A percentile compares a stretch with the other conserved stretches of the same genome.
These are phyloP conservation scores for Globisporangium solare DNA, from an alignment of 352 stramenopile genomes.

Conservation along the genomic window DNA sequence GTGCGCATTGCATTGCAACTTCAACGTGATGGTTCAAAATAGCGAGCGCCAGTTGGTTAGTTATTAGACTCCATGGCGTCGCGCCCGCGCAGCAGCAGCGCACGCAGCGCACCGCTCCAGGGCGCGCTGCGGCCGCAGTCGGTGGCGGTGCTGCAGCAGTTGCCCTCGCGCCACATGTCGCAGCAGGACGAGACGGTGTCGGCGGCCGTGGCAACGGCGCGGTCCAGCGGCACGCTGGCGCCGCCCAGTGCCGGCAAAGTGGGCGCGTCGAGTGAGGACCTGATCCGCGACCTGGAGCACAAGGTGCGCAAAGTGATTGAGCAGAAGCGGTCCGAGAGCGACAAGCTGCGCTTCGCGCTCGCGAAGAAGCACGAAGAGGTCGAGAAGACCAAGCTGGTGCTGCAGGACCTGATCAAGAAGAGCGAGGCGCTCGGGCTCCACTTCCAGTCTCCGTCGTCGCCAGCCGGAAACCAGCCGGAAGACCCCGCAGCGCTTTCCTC, in stretches of 20 bases:
- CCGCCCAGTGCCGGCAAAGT: constrained; percentile 25
- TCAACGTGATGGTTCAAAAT: no score
- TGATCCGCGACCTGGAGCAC: constrained; percentile 69
- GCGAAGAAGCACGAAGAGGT: constrained; percentile 68
- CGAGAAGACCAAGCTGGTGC: constrained; percentile 46
- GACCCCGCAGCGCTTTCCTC: constrained; percentile 1
- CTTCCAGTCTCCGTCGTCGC: constrained; percentile 17
- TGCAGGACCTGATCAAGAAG: constrained; percentile 78
- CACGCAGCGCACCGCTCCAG: constrained; percentile 20
- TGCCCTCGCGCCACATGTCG: constrained; percentile 5
- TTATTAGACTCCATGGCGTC: constrained; percentile 5
- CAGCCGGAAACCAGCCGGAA: constrained; percentile 20
- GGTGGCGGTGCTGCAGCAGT: constrained; percentile 22
- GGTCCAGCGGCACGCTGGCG: neutral
- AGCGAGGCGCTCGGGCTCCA: constrained; percentile 63
- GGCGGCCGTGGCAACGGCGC: neutral
- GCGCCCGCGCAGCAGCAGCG: neutral
- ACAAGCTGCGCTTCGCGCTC: constrained; percentile 65
- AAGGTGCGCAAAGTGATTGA: constrained; percentile 82
- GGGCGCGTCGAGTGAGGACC: constrained; percentile 59
- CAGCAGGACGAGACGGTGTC: constrained; percentile 9
- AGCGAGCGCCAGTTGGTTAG: no score
- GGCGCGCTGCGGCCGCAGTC: constrained; percentile 35
- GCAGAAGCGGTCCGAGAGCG: constrained; percentile 68
- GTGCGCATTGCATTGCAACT: no score